Base-by-base conservation (phyloP, 2,329 filamentous ascomycete species). In the Didymella sp. region DNA sequence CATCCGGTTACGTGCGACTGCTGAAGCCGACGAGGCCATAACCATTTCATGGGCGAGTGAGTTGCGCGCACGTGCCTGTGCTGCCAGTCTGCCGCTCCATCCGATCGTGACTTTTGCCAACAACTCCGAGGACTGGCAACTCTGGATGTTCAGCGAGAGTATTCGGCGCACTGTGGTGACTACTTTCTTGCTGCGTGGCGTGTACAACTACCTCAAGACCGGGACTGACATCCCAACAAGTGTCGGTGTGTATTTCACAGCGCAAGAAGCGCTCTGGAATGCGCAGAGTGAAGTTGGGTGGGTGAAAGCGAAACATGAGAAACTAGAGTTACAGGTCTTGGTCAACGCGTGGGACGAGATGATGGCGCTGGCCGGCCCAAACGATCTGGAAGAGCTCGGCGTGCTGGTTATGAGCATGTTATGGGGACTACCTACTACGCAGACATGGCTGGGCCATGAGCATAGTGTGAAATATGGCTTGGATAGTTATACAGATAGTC, bases 161-260 rank as follows among this genome's bases (percentile, higher is more conserved):
- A 67, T 70, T 13, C 67, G 72, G 1, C 69, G 71, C 7, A 74
- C 70, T 0, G 72, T 74, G 6, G 67, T 74, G 6, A 65, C 70
- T 5, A 58, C 66, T 2, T 67, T 70, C 28, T 59, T 75, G 44
- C 38, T 76, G 4, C 60, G 64, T 22, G 73, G 69, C 4, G 66
- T 67, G 2, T 75, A 74, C 56, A 68, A 66, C 3, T 64, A 73
- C 9, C 27, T 66, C 15, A 61, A 59, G 31, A 41, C 51, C 3
- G 59, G 57, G 4, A 48, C 41, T 27, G 55, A 61, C 25, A 58
- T 17, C 3, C 35, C 17, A 6, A 40, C 55, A 1, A 53, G 48
- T 9, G 15, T 49, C 4, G 37, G 51, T 1, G 25, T 66, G 12
- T 38, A 41, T 22, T 59, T 61, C 17, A 62, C 61, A 7, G 55